Conservation (phyloP, 176 grass and related monocot species). For the Calamus simplicifolius region DNA sequence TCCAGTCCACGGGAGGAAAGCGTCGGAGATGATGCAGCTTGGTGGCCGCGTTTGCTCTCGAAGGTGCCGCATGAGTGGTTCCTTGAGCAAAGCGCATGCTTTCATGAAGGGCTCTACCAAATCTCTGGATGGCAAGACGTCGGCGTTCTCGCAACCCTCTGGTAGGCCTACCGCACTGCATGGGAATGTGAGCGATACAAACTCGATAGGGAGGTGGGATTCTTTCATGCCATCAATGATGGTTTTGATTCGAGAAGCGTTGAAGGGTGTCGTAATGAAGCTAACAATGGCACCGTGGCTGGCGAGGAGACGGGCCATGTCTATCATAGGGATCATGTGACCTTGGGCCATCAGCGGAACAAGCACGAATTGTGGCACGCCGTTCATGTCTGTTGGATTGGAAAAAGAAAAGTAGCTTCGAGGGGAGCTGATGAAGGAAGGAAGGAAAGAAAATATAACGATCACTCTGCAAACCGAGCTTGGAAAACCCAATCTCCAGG, state of each 20-base stretch:
- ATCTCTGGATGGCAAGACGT: slow-evolving; percentile 30
- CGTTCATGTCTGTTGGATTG: no score
- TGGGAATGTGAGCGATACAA: slow-evolving; percentile 45
- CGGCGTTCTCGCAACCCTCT: slow-evolving; percentile 42
- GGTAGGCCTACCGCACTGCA: slow-evolving; percentile 40
- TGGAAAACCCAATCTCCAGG: no score
- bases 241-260: slow-evolving; percentile 31
- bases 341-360: slow-evolving; percentile 54
- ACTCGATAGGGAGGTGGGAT: slow-evolving; percentile 20
- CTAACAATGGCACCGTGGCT: slow-evolving; percentile 44
- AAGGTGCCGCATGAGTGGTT: slow-evolving; percentile 34
- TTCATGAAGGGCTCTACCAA: slow-evolving; percentile 25
- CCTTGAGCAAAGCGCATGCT: slow-evolving; percentile 31
- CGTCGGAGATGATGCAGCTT: slow-evolving; percentile 59
- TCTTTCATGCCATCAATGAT: background rate
- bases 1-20: slow-evolving; percentile 35
- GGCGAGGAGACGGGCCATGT: slow-evolving; percentile 49
- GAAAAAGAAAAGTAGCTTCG: no score
- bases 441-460: background rate
- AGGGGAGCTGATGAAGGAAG: no score
- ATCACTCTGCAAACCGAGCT: no score
- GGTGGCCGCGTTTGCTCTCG: slow-evolving; percentile 14
- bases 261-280: slow-evolving; percentile 53
- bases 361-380: slow-evolving; percentile 31
- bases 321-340: slow-evolving; percentile 64